A percentile compares a stretch with the other conserved stretches of the same genome.
phyloP scores from a whole-genome alignment of 2,329 filamentous ascomycete species.

The Microcyclospora tardicrescens region DNA sequence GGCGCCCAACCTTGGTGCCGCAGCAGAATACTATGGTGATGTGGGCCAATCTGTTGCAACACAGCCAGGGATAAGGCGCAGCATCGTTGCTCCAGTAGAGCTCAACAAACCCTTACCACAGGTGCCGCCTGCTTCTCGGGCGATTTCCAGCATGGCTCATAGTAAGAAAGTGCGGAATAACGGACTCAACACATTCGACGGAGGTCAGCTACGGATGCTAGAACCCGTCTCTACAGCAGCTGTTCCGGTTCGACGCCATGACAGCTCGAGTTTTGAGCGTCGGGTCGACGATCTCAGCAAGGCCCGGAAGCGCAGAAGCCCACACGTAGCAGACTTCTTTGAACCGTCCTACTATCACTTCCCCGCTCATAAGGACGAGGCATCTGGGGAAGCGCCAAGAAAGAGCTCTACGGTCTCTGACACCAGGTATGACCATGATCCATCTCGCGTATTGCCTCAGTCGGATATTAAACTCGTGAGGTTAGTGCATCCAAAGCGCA shows the following conservation, averaged over 20 bases:
- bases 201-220: too few species aligned
- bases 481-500: slow-evolving; percentile 5
- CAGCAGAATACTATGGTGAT: slow-evolving; percentile 48
- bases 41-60: slow-evolving; percentile 44
- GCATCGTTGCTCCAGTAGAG: slow-evolving; percentile 12
- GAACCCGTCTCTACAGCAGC: too few species aligned
- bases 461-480: slow-evolving; percentile 1
- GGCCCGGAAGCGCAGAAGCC: not conserved
- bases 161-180: too few species aligned
- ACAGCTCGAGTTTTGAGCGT: too few species aligned
- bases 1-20: slow-evolving; percentile 35
- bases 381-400: not conserved
- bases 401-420: slow-evolving; percentile 5
- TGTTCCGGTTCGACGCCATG: not conserved
- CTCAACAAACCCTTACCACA: slow-evolving; percentile 3
- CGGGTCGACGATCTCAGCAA: too few species aligned
- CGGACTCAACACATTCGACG: too few species aligned
- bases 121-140: not conserved
- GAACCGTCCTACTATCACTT: slow-evolving; percentile 4
- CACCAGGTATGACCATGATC: slow-evolving; percentile 7
- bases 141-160: too few species aligned
- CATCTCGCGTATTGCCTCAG: not conserved
- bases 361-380: not conserved
- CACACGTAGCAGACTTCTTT: slow-evolving; percentile 9
- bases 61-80: slow-evolving; percentile 45